Conservation (phyloP, 306 rosid genomes). For the Gastrolobium villosum region DNA sequence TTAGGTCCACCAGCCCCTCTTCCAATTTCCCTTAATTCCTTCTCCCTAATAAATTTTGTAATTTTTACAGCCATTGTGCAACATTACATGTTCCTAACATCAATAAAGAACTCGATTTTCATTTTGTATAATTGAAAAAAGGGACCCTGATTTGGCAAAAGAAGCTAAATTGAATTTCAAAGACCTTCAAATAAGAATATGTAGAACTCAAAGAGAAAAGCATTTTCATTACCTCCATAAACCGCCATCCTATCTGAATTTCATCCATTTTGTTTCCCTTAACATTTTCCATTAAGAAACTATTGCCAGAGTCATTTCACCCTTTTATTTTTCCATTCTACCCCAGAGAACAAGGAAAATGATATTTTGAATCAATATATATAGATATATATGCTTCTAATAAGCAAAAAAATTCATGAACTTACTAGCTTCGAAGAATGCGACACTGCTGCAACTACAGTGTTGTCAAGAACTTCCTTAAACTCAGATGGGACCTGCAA, state of each 20-base stretch:
- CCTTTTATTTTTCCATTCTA: slow-evolving; percentile 23
- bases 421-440: slow-evolving; percentile 92
- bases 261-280: not conserved
- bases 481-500: slow-evolving; percentile 91
- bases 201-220: slow-evolving; percentile 1
- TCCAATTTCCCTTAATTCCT: slow-evolving; percentile 23
- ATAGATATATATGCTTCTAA: slow-evolving; percentile 11
- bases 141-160: not conserved
- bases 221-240: slow-evolving; percentile 20
- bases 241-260: slow-evolving; percentile 17
- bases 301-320: slow-evolving; percentile 33
- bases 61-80: slow-evolving; percentile 12
- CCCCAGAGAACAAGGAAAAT: slow-evolving; percentile 28
- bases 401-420: slow-evolving; percentile 35
- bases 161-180: slow-evolving; percentile 23
- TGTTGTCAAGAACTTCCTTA: slow-evolving; percentile 89
- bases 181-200: slow-evolving; percentile 21
- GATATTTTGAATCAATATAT: not conserved
- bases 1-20: slow-evolving; percentile 16
- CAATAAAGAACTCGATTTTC: slow-evolving; percentile 13
- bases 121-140: slow-evolving; percentile 22
- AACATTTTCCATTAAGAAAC: slow-evolving; percentile 35
- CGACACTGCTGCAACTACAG: slow-evolving; percentile 88
- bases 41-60: not conserved
- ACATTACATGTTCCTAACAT: not conserved